Evolutionary conservation across 805 yeast species (phyloP).

Genomic region (Candida railenensis): DNA sequence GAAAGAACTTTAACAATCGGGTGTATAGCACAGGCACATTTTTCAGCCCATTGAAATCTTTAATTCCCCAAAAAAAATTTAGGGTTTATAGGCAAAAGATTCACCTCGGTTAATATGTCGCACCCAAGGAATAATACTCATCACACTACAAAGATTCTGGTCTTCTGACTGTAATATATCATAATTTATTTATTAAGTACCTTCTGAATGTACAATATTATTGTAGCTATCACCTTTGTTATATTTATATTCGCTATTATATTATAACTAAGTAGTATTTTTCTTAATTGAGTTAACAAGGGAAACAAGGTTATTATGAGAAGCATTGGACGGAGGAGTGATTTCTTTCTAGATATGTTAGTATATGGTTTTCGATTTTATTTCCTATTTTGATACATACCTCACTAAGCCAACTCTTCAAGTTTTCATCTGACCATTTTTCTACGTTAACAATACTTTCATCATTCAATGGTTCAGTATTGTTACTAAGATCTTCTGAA

Average conservation of each 20-base stretch:
- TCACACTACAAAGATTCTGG: too few relatives aligned
- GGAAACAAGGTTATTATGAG: slow-evolving; percentile 46
- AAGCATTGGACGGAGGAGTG: slow-evolving; percentile 44
- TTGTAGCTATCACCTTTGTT: slow-evolving; percentile 12
- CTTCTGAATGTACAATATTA: slow-evolving; percentile 7
- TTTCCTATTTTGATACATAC: slow-evolving; percentile 27
- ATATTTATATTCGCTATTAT: slow-evolving; percentile 18
- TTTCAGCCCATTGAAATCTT: too few relatives aligned
- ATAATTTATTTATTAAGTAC: slow-evolving; percentile 1
- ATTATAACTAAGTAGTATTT: slow-evolving; percentile 18
- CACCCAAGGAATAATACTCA: too few relatives aligned
- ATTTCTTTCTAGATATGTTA: slow-evolving; percentile 42
- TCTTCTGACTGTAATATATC: too few relatives aligned
- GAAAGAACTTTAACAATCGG: neutral
- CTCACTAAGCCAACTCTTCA: slow-evolving; percentile 34
- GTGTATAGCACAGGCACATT: neutral
- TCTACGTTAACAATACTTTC: slow-evolving; percentile 27
- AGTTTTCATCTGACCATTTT: slow-evolving; percentile 35
- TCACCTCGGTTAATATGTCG: too few relatives aligned
- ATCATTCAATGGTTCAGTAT: slow-evolving; percentile 1
- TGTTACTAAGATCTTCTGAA: neutral
- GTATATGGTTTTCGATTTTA: neutral
- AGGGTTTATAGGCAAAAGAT: too few relatives aligned
- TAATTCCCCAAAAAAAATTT: too few relatives aligned
- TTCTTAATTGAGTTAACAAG: slow-evolving; percentile 44